phyloP scores from a whole-genome alignment of 2,329 filamentous ascomycete genomes.

The Cylindrodendrum hubeiense region DNA sequence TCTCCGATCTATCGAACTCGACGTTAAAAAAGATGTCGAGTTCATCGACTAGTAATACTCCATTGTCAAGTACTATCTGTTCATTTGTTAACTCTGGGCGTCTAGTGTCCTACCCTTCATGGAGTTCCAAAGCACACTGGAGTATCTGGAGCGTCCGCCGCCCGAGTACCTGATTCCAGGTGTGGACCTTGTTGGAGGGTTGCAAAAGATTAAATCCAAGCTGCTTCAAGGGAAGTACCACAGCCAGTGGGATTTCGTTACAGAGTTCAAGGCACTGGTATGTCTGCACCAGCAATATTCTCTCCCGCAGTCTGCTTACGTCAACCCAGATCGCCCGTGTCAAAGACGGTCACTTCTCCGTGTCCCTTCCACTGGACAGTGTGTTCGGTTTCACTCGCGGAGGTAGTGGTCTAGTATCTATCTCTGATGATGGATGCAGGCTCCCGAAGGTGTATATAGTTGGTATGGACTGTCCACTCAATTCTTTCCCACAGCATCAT shows the following conservation, averaged over 20 bases:
- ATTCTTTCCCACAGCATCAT: too few relatives aligned
- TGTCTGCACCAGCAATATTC: not conserved
- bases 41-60: not conserved
- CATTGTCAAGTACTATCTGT: not conserved
- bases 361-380: too few relatives aligned
- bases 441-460: too few relatives aligned
- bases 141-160: constrained; percentile 26
- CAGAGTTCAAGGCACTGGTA: not conserved
- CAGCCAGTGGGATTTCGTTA: not conserved
- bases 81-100: not conserved
- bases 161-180: constrained; percentile 18
- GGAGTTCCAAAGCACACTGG: constrained; percentile 28
- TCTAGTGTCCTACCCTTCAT: not conserved
- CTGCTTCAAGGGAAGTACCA: not conserved
- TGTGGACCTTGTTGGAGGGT: constrained; percentile 18
- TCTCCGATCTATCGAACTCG: not conserved
- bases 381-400: too few relatives aligned
- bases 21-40: not conserved
- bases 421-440: too few relatives aligned
- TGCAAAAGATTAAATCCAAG: constrained; percentile 20
- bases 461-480: too few relatives aligned
- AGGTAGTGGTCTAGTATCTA: too few relatives aligned
- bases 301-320: not conserved
- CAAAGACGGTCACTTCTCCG: too few relatives aligned
- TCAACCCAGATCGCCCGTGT: not conserved